Percentiles rank a stretch among this genome's conserved stretches.
Conservation (phyloP, 768 basidiomycete species). For the Tubosaeta sp. region DNA sequence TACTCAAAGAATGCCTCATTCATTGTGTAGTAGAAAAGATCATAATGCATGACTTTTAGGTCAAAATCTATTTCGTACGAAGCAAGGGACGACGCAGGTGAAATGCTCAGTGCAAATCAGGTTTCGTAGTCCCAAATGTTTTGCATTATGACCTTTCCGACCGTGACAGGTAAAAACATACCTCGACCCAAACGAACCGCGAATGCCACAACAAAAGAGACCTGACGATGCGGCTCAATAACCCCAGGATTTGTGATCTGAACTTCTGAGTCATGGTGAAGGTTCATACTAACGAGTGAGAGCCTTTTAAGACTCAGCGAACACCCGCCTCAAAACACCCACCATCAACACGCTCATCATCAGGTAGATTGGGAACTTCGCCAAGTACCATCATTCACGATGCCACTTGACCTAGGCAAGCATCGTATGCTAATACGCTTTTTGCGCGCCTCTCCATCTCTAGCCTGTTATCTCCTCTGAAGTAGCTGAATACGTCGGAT, state of each 20-base stretch:
- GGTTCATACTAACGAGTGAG: too few relatives aligned
- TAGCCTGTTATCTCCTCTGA: too few relatives aligned
- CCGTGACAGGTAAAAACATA: slow-evolving; percentile 15
- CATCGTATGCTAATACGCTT: too few relatives aligned
- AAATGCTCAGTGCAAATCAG: slow-evolving; percentile 9
- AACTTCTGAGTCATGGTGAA: background rate
- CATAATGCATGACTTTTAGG: slow-evolving; percentile 26
- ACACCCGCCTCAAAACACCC: too few relatives aligned
- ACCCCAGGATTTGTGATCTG: background rate
- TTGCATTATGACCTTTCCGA: slow-evolving; percentile 26
- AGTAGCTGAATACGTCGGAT: too few relatives aligned
- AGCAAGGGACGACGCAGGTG: slow-evolving; percentile 1
- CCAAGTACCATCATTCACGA: too few relatives aligned
- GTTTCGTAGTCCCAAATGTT: slow-evolving; percentile 20
- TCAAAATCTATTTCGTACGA: slow-evolving; percentile 14
- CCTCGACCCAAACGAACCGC: slow-evolving; percentile 5
- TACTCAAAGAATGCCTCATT: background rate
- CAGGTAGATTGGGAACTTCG: too few relatives aligned
- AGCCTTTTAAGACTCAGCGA: background rate
- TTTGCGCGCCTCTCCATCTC: too few relatives aligned
- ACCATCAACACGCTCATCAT: too few relatives aligned
- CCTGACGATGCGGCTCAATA: background rate
- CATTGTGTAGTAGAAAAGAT: slow-evolving; percentile 20
- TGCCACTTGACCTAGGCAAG: too few relatives aligned
- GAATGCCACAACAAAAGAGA: background rate